Evolutionary conservation across 441 rosid species (phyloP), one percentile per base, ranked within the genome.

Genomic region (Codiaeum variegatum): DNA sequence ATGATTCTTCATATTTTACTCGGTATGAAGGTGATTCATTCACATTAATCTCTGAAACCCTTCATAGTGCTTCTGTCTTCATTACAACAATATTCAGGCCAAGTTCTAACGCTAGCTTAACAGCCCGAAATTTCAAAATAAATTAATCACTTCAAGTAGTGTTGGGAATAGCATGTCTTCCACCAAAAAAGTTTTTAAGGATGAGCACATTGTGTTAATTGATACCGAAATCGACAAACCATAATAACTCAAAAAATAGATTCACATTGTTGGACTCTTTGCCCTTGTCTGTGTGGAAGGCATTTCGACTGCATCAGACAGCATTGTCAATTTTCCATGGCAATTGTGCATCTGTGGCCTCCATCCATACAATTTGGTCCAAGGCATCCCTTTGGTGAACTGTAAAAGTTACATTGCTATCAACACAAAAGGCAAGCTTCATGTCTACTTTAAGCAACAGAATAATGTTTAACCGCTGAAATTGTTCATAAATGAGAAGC

Each of bases 371-470:
- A 49, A 49, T 49, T 49, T 18, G 54, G n/a, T 16, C 3, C 21
- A 3, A 6, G 54, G 54, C 21, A 52, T 19, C 56, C 16, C 11
- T 55, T 10, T 0, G 28, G 18, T 15, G 18, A 47, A 47, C 52
- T 47, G 58, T 31, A 61, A 61, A 31, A 61, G 38, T 42, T 24
- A 18, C 4, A 61, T 61, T 5, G 10, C 3, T n/a, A 5, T 3
- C 56, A 4, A 51, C 2, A n/a, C 6, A 42, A 46, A 42, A 46
- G n/a, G 23, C 55, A 32, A 16, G 7, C 58, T 19, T 36, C 51
- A 26, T 24, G 23, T 59, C 47, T 74, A 29, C 3, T 40, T 67
- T 46, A 58, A 49, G 52, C 46, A 70, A 60, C 31, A 51, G 16
- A 32, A 18, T 29, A 49, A 61, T 24, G 24, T 36, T 12, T 18